Conservation (phyloP, 148 eudicot genomes). For the Rhododendron ovatum region DNA sequence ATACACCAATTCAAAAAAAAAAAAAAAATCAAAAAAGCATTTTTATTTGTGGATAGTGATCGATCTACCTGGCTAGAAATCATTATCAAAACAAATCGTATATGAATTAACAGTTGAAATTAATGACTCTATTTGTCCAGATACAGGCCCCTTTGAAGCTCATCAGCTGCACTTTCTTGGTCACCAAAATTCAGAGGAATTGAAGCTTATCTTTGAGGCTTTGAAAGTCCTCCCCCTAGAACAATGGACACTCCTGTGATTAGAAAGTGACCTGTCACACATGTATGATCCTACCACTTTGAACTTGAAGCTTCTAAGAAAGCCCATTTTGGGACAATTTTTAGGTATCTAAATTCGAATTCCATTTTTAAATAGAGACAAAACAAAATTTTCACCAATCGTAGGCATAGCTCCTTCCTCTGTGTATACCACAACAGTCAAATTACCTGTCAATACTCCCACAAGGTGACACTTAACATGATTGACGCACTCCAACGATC, state of each 20-base stretch:
- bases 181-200: neutral
- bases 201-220: neutral
- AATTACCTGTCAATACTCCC: no score
- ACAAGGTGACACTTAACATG: no score
- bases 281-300: neutral
- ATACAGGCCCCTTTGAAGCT: constrained; percentile 9
- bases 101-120: neutral
- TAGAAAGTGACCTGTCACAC: neutral
- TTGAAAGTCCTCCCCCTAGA: constrained; percentile 1
- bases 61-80: neutral
- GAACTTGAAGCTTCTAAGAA: neutral
- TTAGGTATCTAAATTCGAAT: neutral
- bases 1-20: neutral
- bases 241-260: neutral
- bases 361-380: neutral
- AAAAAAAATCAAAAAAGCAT: neutral
- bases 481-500: no score
- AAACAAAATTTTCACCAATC: neutral
- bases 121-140: neutral
- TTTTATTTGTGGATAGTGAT: neutral
- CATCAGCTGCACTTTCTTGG: neutral
- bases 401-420: neutral
- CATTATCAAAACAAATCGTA: neutral
- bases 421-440: no score
- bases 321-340: neutral